These are phyloP conservation scores for Thinopyrum elongatum DNA, from an alignment of 176 grass and related monocot species.

Conservation along the genomic window DNA sequence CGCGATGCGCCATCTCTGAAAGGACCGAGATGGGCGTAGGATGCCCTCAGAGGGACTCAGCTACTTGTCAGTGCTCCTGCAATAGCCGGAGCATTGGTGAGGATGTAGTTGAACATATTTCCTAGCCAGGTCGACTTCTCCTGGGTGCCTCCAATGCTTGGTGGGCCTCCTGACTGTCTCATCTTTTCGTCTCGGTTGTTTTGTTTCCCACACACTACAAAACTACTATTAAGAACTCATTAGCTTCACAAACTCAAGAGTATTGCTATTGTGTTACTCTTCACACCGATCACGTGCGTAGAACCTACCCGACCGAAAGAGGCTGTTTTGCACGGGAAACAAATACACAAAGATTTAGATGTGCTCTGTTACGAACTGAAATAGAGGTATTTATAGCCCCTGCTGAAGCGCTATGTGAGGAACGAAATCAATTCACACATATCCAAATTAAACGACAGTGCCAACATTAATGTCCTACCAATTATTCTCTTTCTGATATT, in stretches of 20 bases:
- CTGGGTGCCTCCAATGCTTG: neutral
- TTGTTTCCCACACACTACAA: too few relatives aligned
- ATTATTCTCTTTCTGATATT: neutral
- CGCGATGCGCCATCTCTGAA: neutral
- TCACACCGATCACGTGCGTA: too few relatives aligned
- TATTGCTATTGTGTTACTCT: too few relatives aligned
- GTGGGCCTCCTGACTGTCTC: neutral
- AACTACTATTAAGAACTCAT: too few relatives aligned
- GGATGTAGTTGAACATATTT: neutral
- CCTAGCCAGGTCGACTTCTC: neutral
- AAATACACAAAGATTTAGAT: too few relatives aligned
- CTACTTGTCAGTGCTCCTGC: neutral
- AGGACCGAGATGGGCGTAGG: neutral
- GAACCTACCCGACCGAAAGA: too few relatives aligned
- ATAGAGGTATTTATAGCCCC: neutral
- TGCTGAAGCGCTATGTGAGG: too few relatives aligned
- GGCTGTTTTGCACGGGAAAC: too few relatives aligned
- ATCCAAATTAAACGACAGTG: neutral
- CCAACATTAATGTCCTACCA: too few relatives aligned
- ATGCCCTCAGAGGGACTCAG: neutral
- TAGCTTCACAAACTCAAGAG: too few relatives aligned
- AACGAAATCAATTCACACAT: too few relatives aligned
- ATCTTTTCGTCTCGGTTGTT: neutral
- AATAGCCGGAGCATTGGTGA: neutral
- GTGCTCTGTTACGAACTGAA: too few relatives aligned